phyloP scores from a whole-genome alignment of 768 basidiomycete species.

The Punctularia strigosozonata region DNA sequence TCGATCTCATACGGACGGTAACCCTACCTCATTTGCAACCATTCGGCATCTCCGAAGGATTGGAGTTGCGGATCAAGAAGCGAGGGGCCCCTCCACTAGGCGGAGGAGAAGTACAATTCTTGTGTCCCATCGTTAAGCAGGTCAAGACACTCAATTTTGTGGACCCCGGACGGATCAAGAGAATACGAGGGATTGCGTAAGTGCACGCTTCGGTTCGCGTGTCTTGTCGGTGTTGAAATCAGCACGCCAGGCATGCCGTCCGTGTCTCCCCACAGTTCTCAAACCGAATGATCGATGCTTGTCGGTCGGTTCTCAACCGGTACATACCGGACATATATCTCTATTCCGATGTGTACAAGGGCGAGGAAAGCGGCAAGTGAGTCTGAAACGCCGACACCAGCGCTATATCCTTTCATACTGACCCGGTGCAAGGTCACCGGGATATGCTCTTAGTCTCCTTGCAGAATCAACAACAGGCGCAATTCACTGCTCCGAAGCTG shows the following conservation, averaged over 20 bases:
- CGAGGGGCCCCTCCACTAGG: constrained; percentile 87
- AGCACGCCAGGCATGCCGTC: constrained; percentile 67
- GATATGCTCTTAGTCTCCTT: constrained; percentile 83
- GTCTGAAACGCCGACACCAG: constrained; percentile 17
- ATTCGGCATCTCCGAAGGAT: constrained; percentile 82
- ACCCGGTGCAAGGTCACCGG: constrained; percentile 65
- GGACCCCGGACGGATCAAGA: constrained; percentile 82
- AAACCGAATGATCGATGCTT: constrained; percentile 93
- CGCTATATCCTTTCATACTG: neutral
- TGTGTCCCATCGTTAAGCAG: constrained; percentile 87
- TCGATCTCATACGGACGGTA: constrained; percentile 80
- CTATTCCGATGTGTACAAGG: constrained; percentile 97
- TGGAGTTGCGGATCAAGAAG: constrained; percentile 91
- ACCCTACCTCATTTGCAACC: constrained; percentile 84
- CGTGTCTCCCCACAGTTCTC: constrained; percentile 96
- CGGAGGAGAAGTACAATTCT: constrained; percentile 87
- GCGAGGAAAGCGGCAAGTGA: constrained; percentile 93
- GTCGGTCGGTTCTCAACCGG: constrained; percentile 85
- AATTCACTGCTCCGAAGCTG: constrained; percentile 78
- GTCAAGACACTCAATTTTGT: constrained; percentile 90
- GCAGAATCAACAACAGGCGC: constrained; percentile 89
- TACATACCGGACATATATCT: constrained; percentile 98
- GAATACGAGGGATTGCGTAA: constrained; percentile 92
- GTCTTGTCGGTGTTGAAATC: neutral
- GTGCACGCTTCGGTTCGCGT: constrained; percentile 21